Evolutionary conservation across 768 basidiomycete genomes (phyloP).

Genomic region (Stropharia rugosoannulata): DNA sequence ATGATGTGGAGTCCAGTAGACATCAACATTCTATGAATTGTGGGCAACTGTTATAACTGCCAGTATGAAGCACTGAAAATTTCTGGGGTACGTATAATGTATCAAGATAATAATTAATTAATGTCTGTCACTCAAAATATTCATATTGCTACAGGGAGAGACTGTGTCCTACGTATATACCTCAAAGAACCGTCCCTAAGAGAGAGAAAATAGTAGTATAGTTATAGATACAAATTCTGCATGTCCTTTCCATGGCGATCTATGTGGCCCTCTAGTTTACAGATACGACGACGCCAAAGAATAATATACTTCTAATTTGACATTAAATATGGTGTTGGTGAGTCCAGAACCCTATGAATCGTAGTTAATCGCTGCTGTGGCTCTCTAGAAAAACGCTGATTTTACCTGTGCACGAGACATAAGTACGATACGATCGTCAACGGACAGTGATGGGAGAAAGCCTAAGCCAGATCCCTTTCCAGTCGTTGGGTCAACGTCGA

Average conservation of each 20-base stretch:
- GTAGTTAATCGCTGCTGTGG: neutral
- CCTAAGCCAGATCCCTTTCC: slow-evolving; percentile 8
- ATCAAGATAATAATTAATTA: too few relatives aligned
- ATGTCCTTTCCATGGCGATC: neutral
- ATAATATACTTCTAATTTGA: slow-evolving; percentile 23
- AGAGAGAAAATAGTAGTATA: neutral
- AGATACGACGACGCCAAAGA: slow-evolving; percentile 19
- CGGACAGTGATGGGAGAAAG: slow-evolving; percentile 18
- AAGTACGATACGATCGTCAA: slow-evolving; percentile 22
- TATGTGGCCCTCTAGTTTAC: neutral
- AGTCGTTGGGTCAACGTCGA: slow-evolving; percentile 1
- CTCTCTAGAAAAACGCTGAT: neutral
- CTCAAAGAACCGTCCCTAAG: too few relatives aligned
- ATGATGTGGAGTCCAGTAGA: too few relatives aligned
- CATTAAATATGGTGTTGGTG: slow-evolving; percentile 23
- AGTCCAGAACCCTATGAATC: slow-evolving; percentile 20
- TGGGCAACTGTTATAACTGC: too few relatives aligned
- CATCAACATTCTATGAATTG: too few relatives aligned
- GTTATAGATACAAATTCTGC: neutral
- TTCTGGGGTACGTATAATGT: too few relatives aligned
- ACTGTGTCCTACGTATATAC: too few relatives aligned
- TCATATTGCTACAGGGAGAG: too few relatives aligned
- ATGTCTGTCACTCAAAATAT: too few relatives aligned
- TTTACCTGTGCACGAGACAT: slow-evolving; percentile 22
- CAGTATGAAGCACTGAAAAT: too few relatives aligned